phyloP scores from a whole-genome alignment of 192 early-diverging fungal species.

The Phlyctochytrium arcticum region DNA sequence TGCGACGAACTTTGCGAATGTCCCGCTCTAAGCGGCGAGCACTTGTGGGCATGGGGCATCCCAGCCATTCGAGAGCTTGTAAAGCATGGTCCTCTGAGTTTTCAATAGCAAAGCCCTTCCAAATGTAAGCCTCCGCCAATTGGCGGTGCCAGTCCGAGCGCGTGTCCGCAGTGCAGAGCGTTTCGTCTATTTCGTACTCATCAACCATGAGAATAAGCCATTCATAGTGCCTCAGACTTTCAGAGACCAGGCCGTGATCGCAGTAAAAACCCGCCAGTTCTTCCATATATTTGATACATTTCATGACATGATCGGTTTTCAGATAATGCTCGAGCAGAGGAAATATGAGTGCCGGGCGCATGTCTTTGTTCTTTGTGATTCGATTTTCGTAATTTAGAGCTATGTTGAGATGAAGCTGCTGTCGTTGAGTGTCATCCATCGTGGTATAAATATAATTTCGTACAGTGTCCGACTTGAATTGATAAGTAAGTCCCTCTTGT shows the following conservation, averaged over 20 bases:
- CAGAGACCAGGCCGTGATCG: conserved; percentile 33
- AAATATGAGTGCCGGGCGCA: conserved; percentile 29
- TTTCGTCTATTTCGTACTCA: conserved; percentile 5
- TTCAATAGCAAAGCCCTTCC: too few species aligned
- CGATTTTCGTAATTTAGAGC: conserved; percentile 40
- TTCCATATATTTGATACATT: conserved; percentile 42
- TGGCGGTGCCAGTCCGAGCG: conserved; percentile 44
- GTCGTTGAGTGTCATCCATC: conserved; percentile 44
- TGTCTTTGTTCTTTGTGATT: conserved; percentile 32
- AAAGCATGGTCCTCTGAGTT: too few species aligned
- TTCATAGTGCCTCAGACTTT: conserved; percentile 46
- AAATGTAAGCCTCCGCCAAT: conserved; percentile 46
- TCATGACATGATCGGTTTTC: conserved; percentile 31
- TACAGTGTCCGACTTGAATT: conserved; percentile 52
- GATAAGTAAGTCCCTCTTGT: conserved; percentile 10
- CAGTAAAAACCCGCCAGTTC: conserved; percentile 37
- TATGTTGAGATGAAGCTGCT: conserved; percentile 43
- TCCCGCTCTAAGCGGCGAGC: too few species aligned
- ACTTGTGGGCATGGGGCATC: too few species aligned
- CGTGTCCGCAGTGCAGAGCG: conserved; percentile 9
- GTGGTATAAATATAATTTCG: conserved; percentile 48
- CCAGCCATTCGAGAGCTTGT: too few species aligned
- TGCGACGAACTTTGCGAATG: too few species aligned
- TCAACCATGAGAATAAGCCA: conserved; percentile 29
- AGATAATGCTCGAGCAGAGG: conserved; percentile 49